Conservation (phyloP, 1,284 basidiomycete species). For the Ustilago bromivora region DNA sequence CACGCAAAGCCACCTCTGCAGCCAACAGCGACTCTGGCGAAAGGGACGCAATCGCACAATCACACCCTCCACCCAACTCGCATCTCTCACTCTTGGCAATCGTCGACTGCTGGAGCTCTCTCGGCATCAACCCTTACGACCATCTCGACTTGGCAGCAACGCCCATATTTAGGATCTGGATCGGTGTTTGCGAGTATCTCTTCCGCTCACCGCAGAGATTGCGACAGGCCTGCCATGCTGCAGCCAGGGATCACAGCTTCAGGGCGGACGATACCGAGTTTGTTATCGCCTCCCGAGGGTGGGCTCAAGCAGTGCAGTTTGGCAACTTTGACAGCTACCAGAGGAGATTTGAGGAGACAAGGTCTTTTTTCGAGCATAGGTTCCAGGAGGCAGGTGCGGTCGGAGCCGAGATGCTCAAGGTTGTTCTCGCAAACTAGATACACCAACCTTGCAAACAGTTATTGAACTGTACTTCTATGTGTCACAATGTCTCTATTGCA, state of each 20-base stretch:
- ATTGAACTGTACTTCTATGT: not conserved
- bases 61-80: constrained; percentile 77
- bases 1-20: constrained; percentile 68
- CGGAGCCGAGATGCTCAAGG: constrained; percentile 91
- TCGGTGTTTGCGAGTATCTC: constrained; percentile 95
- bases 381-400: constrained; percentile 87
- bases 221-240: constrained; percentile 72
- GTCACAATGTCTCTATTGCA: not conserved
- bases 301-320: constrained; percentile 81
- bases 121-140: constrained; percentile 87
- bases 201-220: constrained; percentile 76
- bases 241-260: constrained; percentile 83
- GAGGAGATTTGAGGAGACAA: constrained; percentile 83
- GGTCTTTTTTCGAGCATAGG: constrained; percentile 82
- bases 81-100: constrained; percentile 96
- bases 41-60: constrained; percentile 7
- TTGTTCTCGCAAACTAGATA: constrained; percentile 72
- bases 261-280: constrained; percentile 92
- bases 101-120: constrained; percentile 96
- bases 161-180: constrained; percentile 95
- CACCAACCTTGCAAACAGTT: not conserved
- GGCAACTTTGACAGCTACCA: constrained; percentile 91
- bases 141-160: constrained; percentile 95
- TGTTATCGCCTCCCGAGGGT: constrained; percentile 91
- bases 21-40: constrained; percentile 24